Evolutionary conservation across 306 rosid genomes (phyloP).

Genomic region (Rosa multiflora): DNA sequence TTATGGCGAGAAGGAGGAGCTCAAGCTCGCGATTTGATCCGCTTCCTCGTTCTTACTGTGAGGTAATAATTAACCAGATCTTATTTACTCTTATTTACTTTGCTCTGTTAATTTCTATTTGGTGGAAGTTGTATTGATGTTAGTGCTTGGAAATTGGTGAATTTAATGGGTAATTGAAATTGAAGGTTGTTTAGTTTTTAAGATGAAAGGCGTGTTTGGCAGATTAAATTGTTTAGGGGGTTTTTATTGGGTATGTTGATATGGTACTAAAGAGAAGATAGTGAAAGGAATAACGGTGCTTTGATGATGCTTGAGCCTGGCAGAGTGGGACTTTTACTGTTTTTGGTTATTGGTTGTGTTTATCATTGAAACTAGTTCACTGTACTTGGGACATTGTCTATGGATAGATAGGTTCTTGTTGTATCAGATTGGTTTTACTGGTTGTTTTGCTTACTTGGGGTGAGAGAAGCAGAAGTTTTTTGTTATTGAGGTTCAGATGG

Average conservation of each 20-base stretch:
- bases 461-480: background rate
- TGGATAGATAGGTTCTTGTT: background rate
- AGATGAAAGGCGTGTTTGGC: background rate
- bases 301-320: background rate
- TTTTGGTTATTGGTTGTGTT: background rate
- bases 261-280: background rate
- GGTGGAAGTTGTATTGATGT: background rate
- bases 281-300: background rate
- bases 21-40: constrained; percentile 65
- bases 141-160: background rate
- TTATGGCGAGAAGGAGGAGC: constrained; percentile 69
- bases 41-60: background rate
- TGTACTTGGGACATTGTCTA: background rate
- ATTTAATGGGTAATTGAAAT: background rate
- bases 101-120: background rate
- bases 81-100: background rate
- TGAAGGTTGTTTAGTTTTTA: background rate
- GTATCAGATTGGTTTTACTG: background rate
- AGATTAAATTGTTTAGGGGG: background rate
- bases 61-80: constrained; percentile 26
- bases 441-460: background rate
- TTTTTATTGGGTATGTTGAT: background rate
- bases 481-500: background rate
- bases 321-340: background rate
- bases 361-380: background rate